A percentile compares a stretch with the other conserved stretches of the same genome.
Evolutionary conservation across 1,284 basidiomycete genomes (phyloP).

Genomic region (Afroboletus lepidellus): DNA sequence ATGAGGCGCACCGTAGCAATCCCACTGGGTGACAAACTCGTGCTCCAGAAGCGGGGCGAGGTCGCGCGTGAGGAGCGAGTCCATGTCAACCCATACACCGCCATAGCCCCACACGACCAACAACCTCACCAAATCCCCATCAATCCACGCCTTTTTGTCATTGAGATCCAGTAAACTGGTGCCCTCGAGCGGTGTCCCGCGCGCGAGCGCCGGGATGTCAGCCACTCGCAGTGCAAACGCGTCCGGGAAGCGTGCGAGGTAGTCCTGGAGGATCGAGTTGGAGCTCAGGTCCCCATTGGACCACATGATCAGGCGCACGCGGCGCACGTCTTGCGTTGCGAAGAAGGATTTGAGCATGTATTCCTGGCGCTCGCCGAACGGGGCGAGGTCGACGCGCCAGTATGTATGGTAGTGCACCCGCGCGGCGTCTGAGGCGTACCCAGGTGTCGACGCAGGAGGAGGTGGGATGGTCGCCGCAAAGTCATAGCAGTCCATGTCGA

Average conservation of each 20-base stretch:
- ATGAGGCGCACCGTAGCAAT: slow-evolving; percentile 75
- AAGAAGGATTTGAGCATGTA: not conserved
- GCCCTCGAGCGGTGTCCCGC: slow-evolving; percentile 26
- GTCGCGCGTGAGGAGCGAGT: slow-evolving; percentile 85
- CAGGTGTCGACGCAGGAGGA: slow-evolving; percentile 5
- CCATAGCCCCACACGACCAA: slow-evolving; percentile 85
- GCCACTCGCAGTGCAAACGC: not conserved
- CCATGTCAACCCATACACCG: slow-evolving; percentile 96
- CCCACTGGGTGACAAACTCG: slow-evolving; percentile 96
- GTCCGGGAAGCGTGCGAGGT: not conserved
- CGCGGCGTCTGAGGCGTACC: slow-evolving; percentile 38
- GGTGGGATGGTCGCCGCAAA: slow-evolving; percentile 75
- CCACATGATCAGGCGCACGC: not conserved
- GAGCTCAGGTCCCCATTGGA: not conserved
- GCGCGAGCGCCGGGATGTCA: not conserved
- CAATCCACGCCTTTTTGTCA: slow-evolving; percentile 86
- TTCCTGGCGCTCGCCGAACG: not conserved
- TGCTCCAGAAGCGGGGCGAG: slow-evolving; percentile 82
- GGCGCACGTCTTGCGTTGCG: not conserved
- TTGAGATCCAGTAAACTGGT: slow-evolving; percentile 53
- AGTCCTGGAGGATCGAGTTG: not conserved
- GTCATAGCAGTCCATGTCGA: slow-evolving; percentile 86
- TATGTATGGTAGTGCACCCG: not conserved
- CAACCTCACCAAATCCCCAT: slow-evolving; percentile 85
- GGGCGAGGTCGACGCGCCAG: not conserved